Evolutionary conservation across 331 rosid species (phyloP).

Genomic region (Malus hybrid): DNA sequence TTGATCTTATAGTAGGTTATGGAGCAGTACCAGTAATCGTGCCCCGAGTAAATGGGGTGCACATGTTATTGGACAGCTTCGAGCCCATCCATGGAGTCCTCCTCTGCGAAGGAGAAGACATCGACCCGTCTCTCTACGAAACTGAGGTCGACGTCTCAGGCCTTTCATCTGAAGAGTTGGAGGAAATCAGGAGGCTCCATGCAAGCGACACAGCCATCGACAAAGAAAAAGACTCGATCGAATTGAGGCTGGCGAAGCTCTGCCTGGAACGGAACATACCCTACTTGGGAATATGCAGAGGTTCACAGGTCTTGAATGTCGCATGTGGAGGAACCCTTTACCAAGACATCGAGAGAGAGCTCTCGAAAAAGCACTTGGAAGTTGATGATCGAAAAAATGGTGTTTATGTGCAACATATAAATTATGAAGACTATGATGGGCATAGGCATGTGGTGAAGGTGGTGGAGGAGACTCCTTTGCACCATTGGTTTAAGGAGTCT

Average conservation of each 20-base stretch:
- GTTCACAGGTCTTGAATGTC: conserved; percentile 78
- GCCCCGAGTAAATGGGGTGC: conserved; percentile 88
- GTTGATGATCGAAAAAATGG: background rate
- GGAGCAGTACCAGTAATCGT: conserved; percentile 86
- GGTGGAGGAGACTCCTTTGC: conserved; percentile 66
- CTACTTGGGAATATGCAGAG: conserved; percentile 83
- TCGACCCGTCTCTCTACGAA: conserved; percentile 68
- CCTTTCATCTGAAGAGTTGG: conserved; percentile 55
- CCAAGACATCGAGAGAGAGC: conserved; percentile 65
- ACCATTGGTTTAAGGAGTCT: conserved; percentile 67
- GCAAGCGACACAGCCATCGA: conserved; percentile 75
- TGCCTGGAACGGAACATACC: conserved; percentile 91
- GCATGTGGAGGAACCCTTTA: conserved; percentile 90
- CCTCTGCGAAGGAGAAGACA: conserved; percentile 92
- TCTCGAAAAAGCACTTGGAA: conserved; percentile 14
- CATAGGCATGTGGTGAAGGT: conserved; percentile 74
- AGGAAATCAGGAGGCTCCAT: conserved; percentile 65
- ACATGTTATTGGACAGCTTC: conserved; percentile 67
- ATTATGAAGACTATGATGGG: conserved; percentile 81
- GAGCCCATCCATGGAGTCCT: conserved; percentile 97
- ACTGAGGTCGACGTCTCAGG: conserved; percentile 25
- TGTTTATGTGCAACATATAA: conserved; percentile 43
- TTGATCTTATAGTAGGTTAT: conserved; percentile 73
- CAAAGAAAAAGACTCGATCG: conserved; percentile 79
- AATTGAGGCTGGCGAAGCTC: conserved; percentile 73